Evolutionary conservation across 2,329 filamentous ascomycete species (phyloP), one percentile per base, ranked within the genome.

Genomic region (Lomentospora prolificans): DNA sequence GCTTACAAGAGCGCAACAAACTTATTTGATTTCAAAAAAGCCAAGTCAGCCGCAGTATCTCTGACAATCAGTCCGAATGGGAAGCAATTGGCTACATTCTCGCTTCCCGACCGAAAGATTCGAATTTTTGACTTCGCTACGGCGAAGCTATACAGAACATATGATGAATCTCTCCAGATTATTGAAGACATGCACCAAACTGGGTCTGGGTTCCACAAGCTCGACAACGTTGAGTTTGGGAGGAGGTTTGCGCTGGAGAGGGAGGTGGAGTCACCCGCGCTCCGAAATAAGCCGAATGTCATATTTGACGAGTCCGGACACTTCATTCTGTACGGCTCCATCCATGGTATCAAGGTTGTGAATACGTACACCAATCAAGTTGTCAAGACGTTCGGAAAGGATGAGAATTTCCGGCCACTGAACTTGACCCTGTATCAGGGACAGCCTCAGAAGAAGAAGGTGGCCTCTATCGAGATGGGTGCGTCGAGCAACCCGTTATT

Each of bases 391-490:
- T 97, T 92, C 70, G 94, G 88, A 48, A 87, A 86, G 64, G 92
- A 97, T 52, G 94, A 99, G 65, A 85, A 87, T 44, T 85, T 96
- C 63, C 84, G 94, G 25, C 82, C 90, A 0, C 75, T 97, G 56
- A 88, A 91, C 66, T 73, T 99, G 10, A 82, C 87, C 17, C 72
- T 99, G 4, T 99, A 99, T 68, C 95, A 99, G 74, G 95, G 94
- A 50, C 88, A 92, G 61, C 94, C 94, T 0, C 89, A 95, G 68
- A 95, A 92, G 72, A 97, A 97, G 69, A 88, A 87, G 10, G 75
- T 97, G 14, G 88, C 94, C 3, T 99, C 95, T 0, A 87, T 97
- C 24, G 91, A 91, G 61, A 99, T 99, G 94, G 95, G 94, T 1
- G 94, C 95, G 0, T 95, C 89, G 31, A 87, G 82, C 63, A 99